Evolutionary conservation across 306 rosid species (phyloP), one percentile per base, ranked within the genome.

Genomic region (Dryas octopetala): DNA sequence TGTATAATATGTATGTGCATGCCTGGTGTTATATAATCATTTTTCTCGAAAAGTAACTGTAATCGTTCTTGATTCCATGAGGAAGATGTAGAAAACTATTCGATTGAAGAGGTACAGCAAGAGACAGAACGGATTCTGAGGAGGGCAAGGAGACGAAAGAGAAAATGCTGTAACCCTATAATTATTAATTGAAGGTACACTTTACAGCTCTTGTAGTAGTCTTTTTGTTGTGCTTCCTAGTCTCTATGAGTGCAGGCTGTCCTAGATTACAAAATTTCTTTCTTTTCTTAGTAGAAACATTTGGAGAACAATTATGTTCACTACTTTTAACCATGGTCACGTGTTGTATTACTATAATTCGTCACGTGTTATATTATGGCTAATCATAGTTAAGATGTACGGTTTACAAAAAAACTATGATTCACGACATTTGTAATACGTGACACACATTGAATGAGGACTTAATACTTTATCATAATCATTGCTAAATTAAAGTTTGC

Each of bases 81-180:
- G 61, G 78, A 55, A 86, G 89, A 73, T 73, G 32, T 79, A 49
- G 83, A 79, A 4, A 86, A 81, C 51, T 80, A 68, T 65, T 74
- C 78, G 74, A 80, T 71, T 28, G 86, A 82, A 73, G 92, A 92
- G 57, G 93, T 80, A 44, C 80, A 83, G 82, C 83, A 90, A 85
- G 99, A 90, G 85, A 84, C 91, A 23, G 76, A 88, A 44, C 80
- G 87, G 84, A 92, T 96, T 80, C 69, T 96, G 88, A 79, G 84
- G 76, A 80, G 88, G 70, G 99, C 99, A 38, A 91, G 98, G 79
- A 92, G 89, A 85, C 92, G 89, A 58, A 96, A 90, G 85, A 90
- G 98, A 84, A 91, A 78, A 89, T 80, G 48, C 73, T 47, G 82
- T 82, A 83, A 85, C 80, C 70, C 86, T 38, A 84, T 91, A 83